phyloP scores from a whole-genome alignment of 805 yeast genomes.

The Maudiozyma barnettii region DNA sequence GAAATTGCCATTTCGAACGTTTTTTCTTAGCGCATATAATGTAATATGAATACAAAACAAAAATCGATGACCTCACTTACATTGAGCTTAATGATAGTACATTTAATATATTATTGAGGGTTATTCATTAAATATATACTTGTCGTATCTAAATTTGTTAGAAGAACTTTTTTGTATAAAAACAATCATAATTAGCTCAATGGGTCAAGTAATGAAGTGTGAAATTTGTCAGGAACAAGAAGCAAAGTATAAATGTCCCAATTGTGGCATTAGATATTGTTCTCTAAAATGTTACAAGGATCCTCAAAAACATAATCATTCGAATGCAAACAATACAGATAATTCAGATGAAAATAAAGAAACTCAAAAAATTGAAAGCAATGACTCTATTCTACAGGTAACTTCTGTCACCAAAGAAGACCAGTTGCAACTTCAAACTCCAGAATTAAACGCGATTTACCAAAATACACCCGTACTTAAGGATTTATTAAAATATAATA shows the following conservation, averaged over 20 bases:
- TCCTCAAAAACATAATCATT: slow-evolving; percentile 22
- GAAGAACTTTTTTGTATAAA: no score
- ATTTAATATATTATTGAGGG: no score
- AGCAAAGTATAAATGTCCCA: slow-evolving; percentile 41
- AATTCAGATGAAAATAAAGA: slow-evolving; percentile 21
- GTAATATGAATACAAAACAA: no score
- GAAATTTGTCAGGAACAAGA: slow-evolving; percentile 27
- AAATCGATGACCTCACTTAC: no score
- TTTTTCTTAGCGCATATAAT: no score
- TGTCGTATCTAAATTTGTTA: no score
- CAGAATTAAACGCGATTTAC: slow-evolving; percentile 25
- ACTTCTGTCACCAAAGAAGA: background rate
- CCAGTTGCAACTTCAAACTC: slow-evolving; percentile 1
- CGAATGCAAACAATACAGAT: background rate
- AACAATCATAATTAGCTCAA: no score
- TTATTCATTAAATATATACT: no score
- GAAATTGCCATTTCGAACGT: no score
- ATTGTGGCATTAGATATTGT: slow-evolving; percentile 41
- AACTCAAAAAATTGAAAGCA: slow-evolving; percentile 13
- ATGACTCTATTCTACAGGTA: slow-evolving; percentile 1
- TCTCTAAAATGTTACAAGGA: slow-evolving; percentile 47
- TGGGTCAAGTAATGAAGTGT: slow-evolving; percentile 16
- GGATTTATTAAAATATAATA: slow-evolving; percentile 35
- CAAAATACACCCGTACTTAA: slow-evolving; percentile 35
- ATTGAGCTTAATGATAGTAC: no score